Evolutionary conservation across 352 stramenopile genomes (phyloP).

Genomic region (Globisporangium heterothallicum): DNA sequence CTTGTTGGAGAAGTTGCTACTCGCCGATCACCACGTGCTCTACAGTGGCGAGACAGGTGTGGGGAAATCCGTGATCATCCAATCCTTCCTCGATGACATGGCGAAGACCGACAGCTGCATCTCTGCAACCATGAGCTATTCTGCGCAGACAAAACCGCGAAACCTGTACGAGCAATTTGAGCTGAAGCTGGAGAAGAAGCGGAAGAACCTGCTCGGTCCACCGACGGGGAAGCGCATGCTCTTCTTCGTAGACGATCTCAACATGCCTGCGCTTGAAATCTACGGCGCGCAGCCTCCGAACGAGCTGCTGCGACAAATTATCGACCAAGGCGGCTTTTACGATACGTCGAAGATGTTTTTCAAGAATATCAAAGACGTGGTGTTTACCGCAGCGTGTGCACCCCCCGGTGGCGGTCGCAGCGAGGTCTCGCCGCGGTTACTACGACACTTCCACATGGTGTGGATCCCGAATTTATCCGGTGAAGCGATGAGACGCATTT

Average conservation of each 20-base stretch:
- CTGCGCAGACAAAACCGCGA: constrained; percentile 79
- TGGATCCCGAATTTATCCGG: constrained; percentile 86
- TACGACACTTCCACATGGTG: constrained; percentile 90
- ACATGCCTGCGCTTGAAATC: constrained; percentile 90
- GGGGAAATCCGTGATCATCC: constrained; percentile 91
- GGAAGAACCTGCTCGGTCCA: constrained; percentile 75
- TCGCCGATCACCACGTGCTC: constrained; percentile 78
- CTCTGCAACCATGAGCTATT: constrained; percentile 86
- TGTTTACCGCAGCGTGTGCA: constrained; percentile 80
- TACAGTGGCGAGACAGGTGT: constrained; percentile 91
- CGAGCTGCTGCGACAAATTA: constrained; percentile 87
- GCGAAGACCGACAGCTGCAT: constrained; percentile 79
- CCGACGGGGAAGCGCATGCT: constrained; percentile 77
- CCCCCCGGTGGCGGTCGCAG: constrained; percentile 84
- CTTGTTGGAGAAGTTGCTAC: constrained; percentile 86
- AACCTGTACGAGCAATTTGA: constrained; percentile 86
- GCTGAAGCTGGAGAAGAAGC: constrained; percentile 78
- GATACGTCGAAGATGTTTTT: constrained; percentile 93
- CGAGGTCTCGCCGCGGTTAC: constrained; percentile 79
- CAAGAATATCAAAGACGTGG: constrained; percentile 87
- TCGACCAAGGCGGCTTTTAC: constrained; percentile 89
- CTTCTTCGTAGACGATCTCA: constrained; percentile 91
- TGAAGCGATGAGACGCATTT: constrained; percentile 87
- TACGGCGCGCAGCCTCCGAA: constrained; percentile 92
- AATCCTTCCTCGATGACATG: constrained; percentile 88